A percentile compares a stretch with the other conserved stretches of the same genome.
Evolutionary conservation across 2,329 filamentous ascomycete genomes (phyloP).

Genomic region (Chaetomium sp.): DNA sequence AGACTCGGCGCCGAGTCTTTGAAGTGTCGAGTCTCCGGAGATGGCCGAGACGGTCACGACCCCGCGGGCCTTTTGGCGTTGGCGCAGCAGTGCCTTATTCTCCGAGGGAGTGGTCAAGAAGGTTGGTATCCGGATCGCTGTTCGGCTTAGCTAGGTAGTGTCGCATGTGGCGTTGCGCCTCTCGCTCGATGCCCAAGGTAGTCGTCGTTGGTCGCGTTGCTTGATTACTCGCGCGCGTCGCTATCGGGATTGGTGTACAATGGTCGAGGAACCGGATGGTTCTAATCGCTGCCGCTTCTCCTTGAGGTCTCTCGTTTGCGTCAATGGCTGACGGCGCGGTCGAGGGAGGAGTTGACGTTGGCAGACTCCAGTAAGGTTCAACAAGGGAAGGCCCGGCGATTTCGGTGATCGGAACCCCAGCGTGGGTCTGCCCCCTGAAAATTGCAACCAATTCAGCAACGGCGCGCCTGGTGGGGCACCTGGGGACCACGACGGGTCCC

Average conservation of each 20-base stretch:
- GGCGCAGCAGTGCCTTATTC: background rate
- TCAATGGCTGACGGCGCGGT: slow-evolving; percentile 2
- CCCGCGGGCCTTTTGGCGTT: too few relatives aligned
- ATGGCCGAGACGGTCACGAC: background rate
- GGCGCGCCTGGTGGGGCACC: slow-evolving; percentile 11
- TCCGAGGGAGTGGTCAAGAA: background rate
- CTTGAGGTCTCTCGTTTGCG: background rate
- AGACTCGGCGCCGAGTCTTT: background rate
- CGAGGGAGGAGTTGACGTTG: slow-evolving; percentile 8
- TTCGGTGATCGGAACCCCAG: slow-evolving; percentile 14
- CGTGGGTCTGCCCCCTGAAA: slow-evolving; percentile 24
- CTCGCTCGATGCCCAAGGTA: background rate
- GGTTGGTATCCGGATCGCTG: background rate
- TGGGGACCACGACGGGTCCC: slow-evolving; percentile 9
- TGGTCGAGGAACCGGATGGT: background rate
- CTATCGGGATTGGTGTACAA: background rate
- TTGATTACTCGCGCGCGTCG: background rate
- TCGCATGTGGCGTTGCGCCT: slow-evolving; percentile 4
- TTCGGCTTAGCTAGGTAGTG: background rate
- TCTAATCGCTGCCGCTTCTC: background rate
- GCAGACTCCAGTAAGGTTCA: background rate
- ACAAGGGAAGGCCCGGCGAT: slow-evolving; percentile 12
- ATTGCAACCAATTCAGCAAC: slow-evolving; percentile 17
- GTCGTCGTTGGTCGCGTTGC: background rate
- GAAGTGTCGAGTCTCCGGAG: background rate